phyloP scores from a whole-genome alignment of 352 stramenopile genomes.

The Pythium vanterpoolii region DNA sequence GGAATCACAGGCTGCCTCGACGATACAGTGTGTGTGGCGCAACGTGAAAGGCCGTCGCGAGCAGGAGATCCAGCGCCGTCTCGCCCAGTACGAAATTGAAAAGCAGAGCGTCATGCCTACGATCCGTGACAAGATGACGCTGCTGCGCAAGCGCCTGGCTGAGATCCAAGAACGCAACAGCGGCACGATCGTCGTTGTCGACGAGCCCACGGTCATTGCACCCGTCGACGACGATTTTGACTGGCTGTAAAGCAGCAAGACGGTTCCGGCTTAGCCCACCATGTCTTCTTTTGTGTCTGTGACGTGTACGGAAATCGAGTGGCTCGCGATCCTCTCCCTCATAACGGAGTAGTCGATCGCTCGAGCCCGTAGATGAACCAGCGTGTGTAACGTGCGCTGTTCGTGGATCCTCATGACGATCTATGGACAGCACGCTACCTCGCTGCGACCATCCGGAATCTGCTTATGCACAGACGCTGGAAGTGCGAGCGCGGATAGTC shows the following conservation, averaged over 20 bases:
- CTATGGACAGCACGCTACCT: not conserved
- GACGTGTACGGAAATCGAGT: not conserved
- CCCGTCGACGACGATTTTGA: conserved; percentile 23
- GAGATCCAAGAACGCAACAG: conserved; percentile 19
- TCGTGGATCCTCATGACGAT: conserved; percentile 17
- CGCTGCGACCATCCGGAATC: not conserved
- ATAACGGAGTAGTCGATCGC: conserved; percentile 13
- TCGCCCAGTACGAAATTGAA: conserved; percentile 17
- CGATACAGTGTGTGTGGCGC: conserved; percentile 20
- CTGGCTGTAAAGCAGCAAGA: conserved; percentile 21
- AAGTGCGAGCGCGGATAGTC: too few relatives aligned
- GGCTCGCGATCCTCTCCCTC: conserved; percentile 11
- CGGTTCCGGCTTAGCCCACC: not conserved
- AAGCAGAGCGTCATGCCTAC: conserved; percentile 30
- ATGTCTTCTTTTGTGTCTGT: not conserved
- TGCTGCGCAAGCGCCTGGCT: conserved; percentile 25
- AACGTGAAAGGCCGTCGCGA: conserved; percentile 2
- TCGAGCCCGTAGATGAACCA: not conserved
- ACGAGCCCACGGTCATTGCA: not conserved
- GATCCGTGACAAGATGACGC: conserved; percentile 28
- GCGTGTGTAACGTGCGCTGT: not conserved
- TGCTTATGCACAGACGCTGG: not conserved
- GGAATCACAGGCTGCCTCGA: conserved; percentile 5
- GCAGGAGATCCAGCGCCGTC: conserved; percentile 10
- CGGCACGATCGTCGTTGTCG: not conserved